Conservation (phyloP, 768 basidiomycete species). For the Suillus clintonianus region DNA sequence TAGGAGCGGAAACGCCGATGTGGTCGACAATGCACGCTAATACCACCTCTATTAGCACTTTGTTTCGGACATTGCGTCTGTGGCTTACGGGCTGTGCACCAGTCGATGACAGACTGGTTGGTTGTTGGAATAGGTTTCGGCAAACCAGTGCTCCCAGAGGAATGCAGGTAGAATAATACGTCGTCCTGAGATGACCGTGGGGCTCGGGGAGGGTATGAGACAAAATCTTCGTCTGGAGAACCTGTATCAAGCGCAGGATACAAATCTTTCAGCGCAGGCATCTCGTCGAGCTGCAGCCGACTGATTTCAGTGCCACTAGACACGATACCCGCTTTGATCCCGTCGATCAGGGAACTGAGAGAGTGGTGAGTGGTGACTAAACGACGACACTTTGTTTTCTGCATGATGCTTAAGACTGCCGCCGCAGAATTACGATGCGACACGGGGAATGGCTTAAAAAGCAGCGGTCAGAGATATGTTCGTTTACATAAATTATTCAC, state of each 20-base stretch:
- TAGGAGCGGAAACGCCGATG: conserved; percentile 10
- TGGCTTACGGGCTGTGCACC: conserved; percentile 36
- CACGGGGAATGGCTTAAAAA: conserved; percentile 32
- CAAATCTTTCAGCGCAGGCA: conserved; percentile 22
- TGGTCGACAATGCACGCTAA: conserved; percentile 7
- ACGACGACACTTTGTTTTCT: conserved; percentile 17
- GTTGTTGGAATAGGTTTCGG: conserved; percentile 47
- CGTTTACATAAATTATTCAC: conserved; percentile 27
- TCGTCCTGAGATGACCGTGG: conserved; percentile 30
- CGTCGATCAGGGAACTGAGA: conserved; percentile 16
- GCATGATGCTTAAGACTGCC: conserved; percentile 33
- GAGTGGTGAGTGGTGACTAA: conserved; percentile 20
- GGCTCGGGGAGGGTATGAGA: conserved; percentile 13
- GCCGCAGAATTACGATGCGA: conserved; percentile 44
- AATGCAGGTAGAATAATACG: conserved; percentile 46
- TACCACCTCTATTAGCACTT: neutral
- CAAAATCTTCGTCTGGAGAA: conserved; percentile 14
- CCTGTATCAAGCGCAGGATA: conserved; percentile 45
- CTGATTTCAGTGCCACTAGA: neutral
- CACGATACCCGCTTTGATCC: conserved; percentile 3
- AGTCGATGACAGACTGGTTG: conserved; percentile 35
- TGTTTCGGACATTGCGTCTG: neutral
- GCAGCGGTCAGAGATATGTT: conserved; percentile 27
- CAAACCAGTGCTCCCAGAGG: conserved; percentile 51
- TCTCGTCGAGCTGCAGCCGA: conserved; percentile 14